Conservation (phyloP, 148 eudicot genomes). For the Fagopyrum esculentum region DNA sequence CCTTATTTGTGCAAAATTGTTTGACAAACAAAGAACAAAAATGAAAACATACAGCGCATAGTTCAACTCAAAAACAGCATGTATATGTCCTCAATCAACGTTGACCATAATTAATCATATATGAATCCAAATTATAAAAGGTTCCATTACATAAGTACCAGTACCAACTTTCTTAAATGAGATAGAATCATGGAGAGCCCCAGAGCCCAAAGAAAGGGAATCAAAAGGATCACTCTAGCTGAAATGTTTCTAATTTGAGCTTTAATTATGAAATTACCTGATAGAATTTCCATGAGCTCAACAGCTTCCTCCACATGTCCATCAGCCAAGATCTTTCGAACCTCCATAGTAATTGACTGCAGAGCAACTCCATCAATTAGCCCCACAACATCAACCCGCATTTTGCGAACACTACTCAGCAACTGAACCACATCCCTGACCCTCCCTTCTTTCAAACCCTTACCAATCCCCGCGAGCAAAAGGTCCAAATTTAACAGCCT, state of each 20-base stretch:
- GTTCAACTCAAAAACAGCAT: neutral
- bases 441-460: constrained; percentile 35
- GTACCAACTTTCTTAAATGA: neutral
- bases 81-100: neutral
- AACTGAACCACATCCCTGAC: constrained; percentile 26
- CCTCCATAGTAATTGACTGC: constrained; percentile 34
- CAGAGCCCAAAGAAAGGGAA: neutral
- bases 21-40: neutral
- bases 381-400: constrained; percentile 47
- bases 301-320: constrained; percentile 44
- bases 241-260: neutral
- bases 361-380: constrained; percentile 42
- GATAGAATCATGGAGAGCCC: neutral
- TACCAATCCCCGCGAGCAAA: constrained; percentile 34
- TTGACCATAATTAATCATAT: neutral
- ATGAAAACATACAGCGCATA: neutral
- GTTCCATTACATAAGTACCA: neutral
- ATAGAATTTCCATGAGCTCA: constrained; percentile 43
- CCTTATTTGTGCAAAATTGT: neutral
- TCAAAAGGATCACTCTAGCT: neutral
- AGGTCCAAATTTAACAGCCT: constrained; percentile 28
- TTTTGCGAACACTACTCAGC: constrained; percentile 30
- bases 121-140: neutral
- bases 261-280: constrained; percentile 31
- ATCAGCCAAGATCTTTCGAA: constrained; percentile 19